Evolutionary conservation across 2,329 filamentous ascomycete species (phyloP), one percentile per base, ranked within the genome.

Genomic region (Madurella mycetomatis): DNA sequence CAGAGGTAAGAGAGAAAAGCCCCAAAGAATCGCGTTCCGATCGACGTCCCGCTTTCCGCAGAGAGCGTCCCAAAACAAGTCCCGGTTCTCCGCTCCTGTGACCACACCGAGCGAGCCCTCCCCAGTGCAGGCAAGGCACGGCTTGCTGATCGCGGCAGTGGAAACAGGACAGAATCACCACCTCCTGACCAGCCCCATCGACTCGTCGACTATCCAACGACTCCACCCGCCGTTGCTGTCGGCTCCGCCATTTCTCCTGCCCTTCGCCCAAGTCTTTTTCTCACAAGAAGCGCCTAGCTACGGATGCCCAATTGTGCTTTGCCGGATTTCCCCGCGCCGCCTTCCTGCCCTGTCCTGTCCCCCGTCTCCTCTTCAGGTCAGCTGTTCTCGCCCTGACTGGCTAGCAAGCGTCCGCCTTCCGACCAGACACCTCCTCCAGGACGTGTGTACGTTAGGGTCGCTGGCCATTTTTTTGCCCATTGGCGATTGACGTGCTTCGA

Each of bases 81-180:
- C 55, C 55, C 47, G 32, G 44, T 44, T 37, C 48, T 54, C 47
- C 55, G 47, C 55, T 50, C 60, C 42, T 57, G 51, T 60, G 53
- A 60, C 58, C 58, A 56, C 44, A 55, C 49, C 49, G 54, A 53
- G 43, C 30, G 41, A 40, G 18, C 48, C 45, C 53, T 58, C 53
- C 53, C 55, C 57, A 53, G 51, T 47, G 45, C 53, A 54, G 25
- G 47, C 60, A 60, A 61, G 61, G 60, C 60, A 62, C 56, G 51
- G 47, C 42, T 59, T 55, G 60, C 61, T 62, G 61, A 62, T 62
- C 61, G 55, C 58, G 57, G 58, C 56, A 61, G 54, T 46, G 47
- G 49, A 61, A 62, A 62, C 60, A 57, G 57, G 60, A 55, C 61
- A 54, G 37, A 40, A 46, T 42, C 50, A 45, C 50, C 44, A 52